Evolutionary conservation across 768 basidiomycete genomes (phyloP), one percentile per base, ranked within the genome.

Genomic region (Tubosaeta sp.): DNA sequence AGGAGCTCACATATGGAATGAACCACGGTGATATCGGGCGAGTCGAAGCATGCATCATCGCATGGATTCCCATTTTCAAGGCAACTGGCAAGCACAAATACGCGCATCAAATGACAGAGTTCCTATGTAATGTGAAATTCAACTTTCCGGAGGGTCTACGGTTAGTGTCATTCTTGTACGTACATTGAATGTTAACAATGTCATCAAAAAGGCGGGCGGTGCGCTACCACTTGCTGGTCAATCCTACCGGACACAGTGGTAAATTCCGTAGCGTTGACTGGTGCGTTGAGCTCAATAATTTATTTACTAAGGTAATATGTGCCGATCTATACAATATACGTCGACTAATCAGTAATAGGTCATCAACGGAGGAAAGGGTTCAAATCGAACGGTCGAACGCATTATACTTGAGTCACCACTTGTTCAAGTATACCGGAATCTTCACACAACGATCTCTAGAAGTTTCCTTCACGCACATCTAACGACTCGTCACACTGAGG

Each of bases 51-150:
- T 56, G 46, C 1, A 64, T 70, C 12, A 25, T 55, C 0, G 38
- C 52, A 2, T 71, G 69, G 65, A 61, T 66, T 1, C 43, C 45
- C 0, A 62, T 71, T 24, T 67, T 72, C 30, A 54, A 52, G 5
- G 70, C 60, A 0, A 51, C 54, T 3, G 65, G 69, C 5, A 73
- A 73, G 41, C 70, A 71, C 34, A 72, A 71, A 49, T 72, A 73
- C 52, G 66, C 69, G 1, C 44, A 40, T 0, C 59, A 64, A 13
- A 62, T 73, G 56, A 35, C 46, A 13, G 54, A 61, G 0, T 73
- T 68, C 31, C 36, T 41, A 1, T 11, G 19, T 1, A 41, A 42
- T 12, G 6, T 52, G 6, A 46, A 52, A 9, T 55, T 18, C 27
- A 11, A 27, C 3, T 49, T 35, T 27, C 40, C 32, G 16, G 31